Evolutionary conservation across 2,329 filamentous ascomycete genomes (phyloP).

Genomic region (Diaporthe sp.): DNA sequence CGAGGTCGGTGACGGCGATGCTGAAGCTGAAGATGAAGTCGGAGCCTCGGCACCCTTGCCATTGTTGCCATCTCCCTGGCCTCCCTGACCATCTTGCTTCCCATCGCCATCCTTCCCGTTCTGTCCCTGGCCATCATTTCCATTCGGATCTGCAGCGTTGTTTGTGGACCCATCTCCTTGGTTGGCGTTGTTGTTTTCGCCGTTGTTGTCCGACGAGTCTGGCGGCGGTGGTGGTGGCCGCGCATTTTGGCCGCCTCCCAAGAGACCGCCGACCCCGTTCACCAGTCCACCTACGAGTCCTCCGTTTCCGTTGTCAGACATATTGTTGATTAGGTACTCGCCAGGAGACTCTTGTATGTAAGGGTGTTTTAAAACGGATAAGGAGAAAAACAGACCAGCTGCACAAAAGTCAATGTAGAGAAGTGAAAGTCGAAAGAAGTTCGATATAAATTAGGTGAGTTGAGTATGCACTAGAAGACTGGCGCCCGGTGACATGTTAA

Average conservation of each 20-base stretch:
- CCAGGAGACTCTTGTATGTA: not conserved
- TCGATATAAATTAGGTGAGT: constrained; percentile 6
- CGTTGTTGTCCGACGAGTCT: constrained; percentile 7
- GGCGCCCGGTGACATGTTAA: constrained; percentile 21
- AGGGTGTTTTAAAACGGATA: not conserved
- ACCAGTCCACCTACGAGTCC: constrained; percentile 24
- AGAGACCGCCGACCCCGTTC: constrained; percentile 30
- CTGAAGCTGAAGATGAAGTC: not conserved
- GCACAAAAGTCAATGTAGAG: constrained; percentile 20
- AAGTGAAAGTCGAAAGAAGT: not conserved
- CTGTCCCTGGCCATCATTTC: not conserved
- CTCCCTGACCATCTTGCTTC: not conserved
- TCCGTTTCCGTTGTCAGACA: constrained; percentile 25
- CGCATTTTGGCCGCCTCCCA: constrained; percentile 30
- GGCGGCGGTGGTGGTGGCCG: not conserved
- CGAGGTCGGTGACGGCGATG: not conserved
- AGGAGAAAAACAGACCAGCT: constrained; percentile 36
- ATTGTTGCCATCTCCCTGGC: not conserved
- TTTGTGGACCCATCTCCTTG: not conserved
- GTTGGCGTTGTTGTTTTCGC: constrained; percentile 5
- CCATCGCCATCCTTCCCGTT: not conserved
- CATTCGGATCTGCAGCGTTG: constrained; percentile 2
- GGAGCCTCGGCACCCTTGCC: not conserved
- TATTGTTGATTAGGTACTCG: constrained; percentile 10
- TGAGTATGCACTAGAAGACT: not conserved